Conservation (phyloP, 2,329 filamentous ascomycete genomes). For the Pezicula neosporulosa region DNA sequence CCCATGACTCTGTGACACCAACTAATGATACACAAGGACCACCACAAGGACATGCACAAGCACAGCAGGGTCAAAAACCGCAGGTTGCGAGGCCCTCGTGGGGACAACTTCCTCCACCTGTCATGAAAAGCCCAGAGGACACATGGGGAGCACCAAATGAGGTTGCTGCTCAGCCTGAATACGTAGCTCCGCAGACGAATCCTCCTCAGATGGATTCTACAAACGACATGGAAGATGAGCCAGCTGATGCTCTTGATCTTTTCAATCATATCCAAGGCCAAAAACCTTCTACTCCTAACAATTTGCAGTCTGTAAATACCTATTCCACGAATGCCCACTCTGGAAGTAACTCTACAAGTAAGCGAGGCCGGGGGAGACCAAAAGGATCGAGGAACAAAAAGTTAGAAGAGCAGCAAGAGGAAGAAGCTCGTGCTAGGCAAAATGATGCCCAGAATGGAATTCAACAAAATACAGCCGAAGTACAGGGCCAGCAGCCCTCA, state of each 20-base stretch:
- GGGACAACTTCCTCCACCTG: neutral
- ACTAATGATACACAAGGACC: constrained; percentile 4
- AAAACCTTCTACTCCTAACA: neutral
- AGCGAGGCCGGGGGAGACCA: constrained; percentile 37
- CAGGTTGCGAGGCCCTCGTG: constrained; percentile 1
- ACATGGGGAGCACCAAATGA: neutral
- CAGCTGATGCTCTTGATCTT: neutral
- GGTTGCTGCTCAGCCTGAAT: no score
- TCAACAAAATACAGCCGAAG: constrained; percentile 8
- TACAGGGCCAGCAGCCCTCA: constrained; percentile 10
- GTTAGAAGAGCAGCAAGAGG: constrained; percentile 13
- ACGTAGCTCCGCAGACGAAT: neutral
- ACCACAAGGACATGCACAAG: neutral
- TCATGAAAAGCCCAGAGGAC: neutral
- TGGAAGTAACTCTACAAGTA: constrained; percentile 13
- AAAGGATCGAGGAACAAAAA: constrained; percentile 49
- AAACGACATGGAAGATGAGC: neutral
- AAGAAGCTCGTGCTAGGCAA: constrained; percentile 1
- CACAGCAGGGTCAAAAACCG: neutral
- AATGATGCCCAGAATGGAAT: constrained; percentile 9
- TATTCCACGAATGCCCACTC: neutral
- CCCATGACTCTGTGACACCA: constrained; percentile 14
- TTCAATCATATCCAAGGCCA: neutral
- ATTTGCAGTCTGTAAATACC: neutral
- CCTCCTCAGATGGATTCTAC: neutral